Evolutionary conservation across 495 filamentous ascomycete species (phyloP).

Genomic region (Pseudoneurospora amorphoporcata): DNA sequence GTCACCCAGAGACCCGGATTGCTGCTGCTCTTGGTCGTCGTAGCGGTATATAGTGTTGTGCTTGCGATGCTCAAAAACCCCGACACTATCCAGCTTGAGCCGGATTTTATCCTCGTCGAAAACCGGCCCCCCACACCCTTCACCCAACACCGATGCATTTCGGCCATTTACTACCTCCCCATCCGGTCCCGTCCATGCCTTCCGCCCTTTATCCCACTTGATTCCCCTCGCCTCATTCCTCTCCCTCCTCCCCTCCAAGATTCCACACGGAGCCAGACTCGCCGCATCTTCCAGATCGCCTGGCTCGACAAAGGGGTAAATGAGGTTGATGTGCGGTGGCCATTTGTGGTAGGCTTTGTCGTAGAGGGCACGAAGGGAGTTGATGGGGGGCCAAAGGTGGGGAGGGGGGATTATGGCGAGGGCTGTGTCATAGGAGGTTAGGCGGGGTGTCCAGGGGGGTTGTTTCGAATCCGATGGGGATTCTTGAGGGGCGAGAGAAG

Average conservation of each 20-base stretch:
- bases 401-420: slow-evolving; percentile 40
- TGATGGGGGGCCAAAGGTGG: slow-evolving; percentile 28
- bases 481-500: background rate
- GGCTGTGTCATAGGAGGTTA: slow-evolving; percentile 37
- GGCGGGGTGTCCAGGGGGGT: slow-evolving; percentile 1
- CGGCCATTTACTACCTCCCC: background rate
- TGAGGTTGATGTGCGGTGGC: slow-evolving; percentile 50
- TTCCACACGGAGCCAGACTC: background rate
- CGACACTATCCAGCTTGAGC: slow-evolving; percentile 25
- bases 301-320: slow-evolving; percentile 46
- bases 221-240: background rate
- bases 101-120: slow-evolving; percentile 1
- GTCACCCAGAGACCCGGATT: background rate
- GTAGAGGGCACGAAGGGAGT: slow-evolving; percentile 41
- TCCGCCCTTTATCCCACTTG: background rate
- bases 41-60: slow-evolving; percentile 37
- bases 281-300: slow-evolving; percentile 5
- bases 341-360: slow-evolving; percentile 47
- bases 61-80: slow-evolving; percentile 30
- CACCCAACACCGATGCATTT: background rate
- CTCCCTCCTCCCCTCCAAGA: background rate
- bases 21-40: slow-evolving; percentile 2
- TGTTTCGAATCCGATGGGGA: background rate
- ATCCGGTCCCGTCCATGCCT: background rate
- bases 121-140: background rate